These are phyloP conservation scores for Phaffomyces opuntiae DNA, from an alignment of 805 yeast genomes.

Conservation along the genomic window DNA sequence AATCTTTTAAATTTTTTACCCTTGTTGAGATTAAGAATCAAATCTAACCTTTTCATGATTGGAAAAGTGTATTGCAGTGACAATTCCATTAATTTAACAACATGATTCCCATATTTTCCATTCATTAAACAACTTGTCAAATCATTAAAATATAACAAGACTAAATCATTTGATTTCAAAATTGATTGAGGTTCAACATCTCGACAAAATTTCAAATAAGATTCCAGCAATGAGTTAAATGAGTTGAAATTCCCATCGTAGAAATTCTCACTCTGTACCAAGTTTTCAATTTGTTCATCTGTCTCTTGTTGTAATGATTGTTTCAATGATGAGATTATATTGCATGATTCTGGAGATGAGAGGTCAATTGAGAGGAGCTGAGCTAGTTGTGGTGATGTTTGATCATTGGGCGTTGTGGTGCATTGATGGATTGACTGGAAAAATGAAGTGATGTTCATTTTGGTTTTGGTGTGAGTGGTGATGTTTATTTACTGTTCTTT, in stretches of 20 bases:
- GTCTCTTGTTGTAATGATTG: conserved; percentile 14
- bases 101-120: conserved; percentile 28
- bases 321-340: conserved; percentile 12
- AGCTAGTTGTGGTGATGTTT: conserved; percentile 2
- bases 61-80: conserved; percentile 39
- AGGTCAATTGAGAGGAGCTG: conserved; percentile 11
- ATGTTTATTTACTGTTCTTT: too few species aligned
- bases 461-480: too few species aligned
- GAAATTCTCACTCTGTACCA: conserved; percentile 23
- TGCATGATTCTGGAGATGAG: background rate
- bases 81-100: conserved; percentile 30
- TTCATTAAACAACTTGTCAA: conserved; percentile 44
- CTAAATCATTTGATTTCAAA: conserved; percentile 47
- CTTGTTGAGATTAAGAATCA: conserved; percentile 31
- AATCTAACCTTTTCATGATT: conserved; percentile 36
- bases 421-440: too few species aligned
- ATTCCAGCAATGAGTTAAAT: conserved; percentile 35
- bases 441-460: background rate
- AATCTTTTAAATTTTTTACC: conserved; percentile 37
- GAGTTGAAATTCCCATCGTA: conserved; percentile 34
- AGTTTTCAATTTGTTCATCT: conserved; percentile 4
- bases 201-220: conserved; percentile 37
- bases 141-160: conserved; percentile 39
- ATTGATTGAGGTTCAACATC: conserved; percentile 52
- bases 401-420: background rate